Evolutionary conservation across 2,329 filamentous ascomycete genomes (phyloP), one percentile per base, ranked within the genome.

Genomic region (Monilinia fructicola): DNA sequence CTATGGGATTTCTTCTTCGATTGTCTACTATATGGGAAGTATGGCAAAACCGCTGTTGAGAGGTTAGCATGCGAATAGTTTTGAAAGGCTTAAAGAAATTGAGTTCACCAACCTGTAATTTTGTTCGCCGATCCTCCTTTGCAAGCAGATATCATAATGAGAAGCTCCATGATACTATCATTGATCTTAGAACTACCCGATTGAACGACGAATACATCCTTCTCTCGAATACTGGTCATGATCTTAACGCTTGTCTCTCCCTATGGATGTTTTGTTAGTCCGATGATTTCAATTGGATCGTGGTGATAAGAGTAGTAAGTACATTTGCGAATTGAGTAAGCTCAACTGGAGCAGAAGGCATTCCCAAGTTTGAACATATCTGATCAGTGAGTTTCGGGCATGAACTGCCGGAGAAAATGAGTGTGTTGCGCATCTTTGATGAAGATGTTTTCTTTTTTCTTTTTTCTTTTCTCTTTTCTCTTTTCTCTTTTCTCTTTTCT

Each of bases 61-160:
- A 64, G 67, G 65, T 75, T 54, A 73, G 72, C 64, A 56, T n/a
- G 31, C 18, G 60, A 42, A 16, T 54, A 42, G n/a, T 44, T 28
- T 28, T 14, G 38, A 14, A 16, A 12, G 12, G 35, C 23, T 2
- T 10, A 38, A 60, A 9, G 7, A 16, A 42, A 53, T 42, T 61
- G n/a, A 18, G 23, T 65, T 46, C 14, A 48, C 85, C 73, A 83
- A 97, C 94, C 94, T 74, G 94, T 98, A 77, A 98, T 91, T 75
- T 95, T 96, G 82, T 93, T 97, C 70, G 95, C 92, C 65, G 95
- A 98, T 72, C 94, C 95, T 76, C 95, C 93, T 80, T 97, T 98
- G 85, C 95, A 99, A 73, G 95, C 95, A 71, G 92, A 95, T 75
- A 98, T 97, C 92, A 99, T 96, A 79, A 99, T 98, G 77, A 99